Evolutionary conservation across 768 basidiomycete genomes (phyloP), one percentile per base, ranked within the genome.

Genomic region (Hortiboletus campestris): DNA sequence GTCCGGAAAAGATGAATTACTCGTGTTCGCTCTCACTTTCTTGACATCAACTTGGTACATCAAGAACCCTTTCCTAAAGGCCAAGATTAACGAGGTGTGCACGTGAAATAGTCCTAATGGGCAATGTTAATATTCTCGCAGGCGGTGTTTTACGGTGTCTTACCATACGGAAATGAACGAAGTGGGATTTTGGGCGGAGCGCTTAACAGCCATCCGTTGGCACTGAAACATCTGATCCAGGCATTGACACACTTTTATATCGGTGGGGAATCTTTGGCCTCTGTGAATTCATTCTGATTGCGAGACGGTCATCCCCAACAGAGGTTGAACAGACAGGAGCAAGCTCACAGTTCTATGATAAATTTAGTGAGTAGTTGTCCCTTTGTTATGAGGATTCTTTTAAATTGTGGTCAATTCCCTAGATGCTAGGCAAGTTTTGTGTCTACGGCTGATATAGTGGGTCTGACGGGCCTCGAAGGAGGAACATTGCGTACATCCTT

Each of bases 321-420:
- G 96, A 98, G 82, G 94, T 98, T 43, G 97, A 99, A 71, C 88
- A 89, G 63, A 99, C 97, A 0, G 97, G 97, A 31, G 92, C 94
- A 20, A 96, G 94, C 67, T 96, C 94, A 0, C 96, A 98, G 67
- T 98, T 99, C 75, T 98, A 97, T 73, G 96, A 97, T 71, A 95
- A 97, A 84, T 96, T 95, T 67, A 91, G 91, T 91, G 65, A 60
- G 88, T 82, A 16, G 5, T 29, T 17, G n/a, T 46, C 54, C 61
- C 46, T 31, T 49, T 43, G 25, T 12, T 16, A 10, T 36, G 8
- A 31, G 43, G 39, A 9, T 68, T 62, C 28, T 41, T 46, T 31
- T 54, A 12, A 56, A 55, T 47, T 25, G 38, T 8, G 49, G 35
- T 17, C 36, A 32, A 20, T 49, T 42, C 35, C 16, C 16, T 55